A percentile compares a stretch with the other conserved stretches of the same genome.
Conservation (phyloP, 1,139 yeast genomes). For the Saccharomycopsis hybrid region DNA sequence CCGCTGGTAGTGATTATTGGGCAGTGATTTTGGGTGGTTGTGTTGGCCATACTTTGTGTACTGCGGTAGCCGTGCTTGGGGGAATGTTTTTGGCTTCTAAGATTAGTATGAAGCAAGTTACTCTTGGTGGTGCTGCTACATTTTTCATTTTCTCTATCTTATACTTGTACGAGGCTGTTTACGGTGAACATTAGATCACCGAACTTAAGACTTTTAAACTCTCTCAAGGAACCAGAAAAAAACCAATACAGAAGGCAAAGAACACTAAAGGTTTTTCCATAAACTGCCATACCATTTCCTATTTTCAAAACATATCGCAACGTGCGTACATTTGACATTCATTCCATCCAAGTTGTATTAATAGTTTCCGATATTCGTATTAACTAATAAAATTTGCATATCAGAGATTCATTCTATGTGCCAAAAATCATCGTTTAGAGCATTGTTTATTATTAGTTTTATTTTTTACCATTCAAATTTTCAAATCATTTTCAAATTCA, state of each 20-base stretch:
- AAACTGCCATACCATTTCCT: too few relatives aligned
- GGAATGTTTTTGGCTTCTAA: slow-evolving; percentile 86
- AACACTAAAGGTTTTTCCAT: too few relatives aligned
- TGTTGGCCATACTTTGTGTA: slow-evolving; percentile 85
- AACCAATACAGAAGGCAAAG: neutral
- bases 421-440: too few relatives aligned
- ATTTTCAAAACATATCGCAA: too few relatives aligned
- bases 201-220: neutral
- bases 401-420: too few relatives aligned
- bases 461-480: too few relatives aligned
- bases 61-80: slow-evolving; percentile 87
- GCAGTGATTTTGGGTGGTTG: slow-evolving; percentile 84
- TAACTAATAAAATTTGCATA: too few relatives aligned
- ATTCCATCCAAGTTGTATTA: too few relatives aligned
- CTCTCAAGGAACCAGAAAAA: slow-evolving; percentile 15
- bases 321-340: too few relatives aligned
- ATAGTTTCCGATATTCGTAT: too few relatives aligned
- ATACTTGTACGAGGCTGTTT: slow-evolving; percentile 63
- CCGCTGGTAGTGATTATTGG: slow-evolving; percentile 94
- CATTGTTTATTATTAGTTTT: too few relatives aligned
- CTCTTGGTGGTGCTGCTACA: slow-evolving; percentile 84
- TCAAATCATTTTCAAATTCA: too few relatives aligned
- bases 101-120: slow-evolving; percentile 86
- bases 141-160: slow-evolving; percentile 76
- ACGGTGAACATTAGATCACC: slow-evolving; percentile 19